A percentile compares a stretch with the other conserved stretches of the same genome.
These are phyloP conservation scores for Aureococcus anophagefferens DNA, from an alignment of 108 stramenopile genomes.

Conservation along the genomic window DNA sequence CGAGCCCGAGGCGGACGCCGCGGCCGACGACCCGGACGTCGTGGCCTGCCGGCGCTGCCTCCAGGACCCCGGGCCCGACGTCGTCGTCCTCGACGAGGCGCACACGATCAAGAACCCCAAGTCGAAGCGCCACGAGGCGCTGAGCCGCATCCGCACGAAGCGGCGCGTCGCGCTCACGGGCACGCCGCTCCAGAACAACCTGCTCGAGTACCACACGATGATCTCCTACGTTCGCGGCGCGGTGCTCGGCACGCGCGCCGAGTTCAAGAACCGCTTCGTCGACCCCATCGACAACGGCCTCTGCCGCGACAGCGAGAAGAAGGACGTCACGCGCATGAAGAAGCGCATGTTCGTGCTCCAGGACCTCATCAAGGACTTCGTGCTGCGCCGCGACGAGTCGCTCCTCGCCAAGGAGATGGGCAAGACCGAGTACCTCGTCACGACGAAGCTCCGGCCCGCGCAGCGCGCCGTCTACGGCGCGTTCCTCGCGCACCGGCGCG, in stretches of 20 bases:
- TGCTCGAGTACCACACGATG: slow-evolving; percentile 33
- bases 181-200: slow-evolving; percentile 23
- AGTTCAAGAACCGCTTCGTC: slow-evolving; percentile 22
- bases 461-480: not conserved
- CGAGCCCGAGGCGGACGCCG: slow-evolving; percentile 35
- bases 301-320: not conserved
- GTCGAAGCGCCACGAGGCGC: not conserved
- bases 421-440: slow-evolving; percentile 18
- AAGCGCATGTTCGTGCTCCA: slow-evolving; percentile 15
- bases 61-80: slow-evolving; percentile 13
- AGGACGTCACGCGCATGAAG: slow-evolving; percentile 13
- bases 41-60: not conserved
- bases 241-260: slow-evolving; percentile 11
- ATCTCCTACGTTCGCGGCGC: slow-evolving; percentile 21
- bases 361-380: slow-evolving; percentile 11
- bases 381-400: slow-evolving; percentile 16
- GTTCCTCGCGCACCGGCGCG: not conserved
- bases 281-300: slow-evolving; percentile 21
- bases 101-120: slow-evolving; percentile 17
- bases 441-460: not conserved
- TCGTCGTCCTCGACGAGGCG: slow-evolving; percentile 19
- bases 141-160: slow-evolving; percentile 8
- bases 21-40: not conserved
- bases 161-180: slow-evolving; percentile 21
- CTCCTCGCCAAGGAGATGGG: slow-evolving; percentile 11